Evolutionary conservation across 1,284 basidiomycete species (phyloP).

Genomic region (Gymnopus androsaceus): DNA sequence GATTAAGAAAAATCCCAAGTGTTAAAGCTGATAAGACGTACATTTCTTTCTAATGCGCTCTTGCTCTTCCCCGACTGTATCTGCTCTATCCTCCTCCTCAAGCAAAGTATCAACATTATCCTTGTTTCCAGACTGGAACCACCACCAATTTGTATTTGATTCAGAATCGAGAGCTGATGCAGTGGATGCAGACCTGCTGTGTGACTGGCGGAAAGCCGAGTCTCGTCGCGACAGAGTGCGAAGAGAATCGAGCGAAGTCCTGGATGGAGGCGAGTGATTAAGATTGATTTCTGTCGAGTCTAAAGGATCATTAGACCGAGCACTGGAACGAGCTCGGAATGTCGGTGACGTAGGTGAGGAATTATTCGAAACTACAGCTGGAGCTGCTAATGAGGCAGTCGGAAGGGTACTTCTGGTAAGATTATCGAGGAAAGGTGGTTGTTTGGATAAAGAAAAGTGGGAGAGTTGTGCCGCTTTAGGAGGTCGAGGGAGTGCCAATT

Average conservation of each 20-base stretch:
- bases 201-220: conserved; percentile 29
- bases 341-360: conserved; percentile 19
- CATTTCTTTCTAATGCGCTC: conserved; percentile 69
- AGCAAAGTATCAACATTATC: conserved; percentile 50
- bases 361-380: conserved; percentile 25
- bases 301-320: not conserved
- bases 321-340: conserved; percentile 25
- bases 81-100: conserved; percentile 59
- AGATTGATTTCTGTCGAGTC: conserved; percentile 36
- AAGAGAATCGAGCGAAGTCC: conserved; percentile 64
- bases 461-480: conserved; percentile 48
- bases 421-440: conserved; percentile 60
- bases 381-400: conserved; percentile 55
- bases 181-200: conserved; percentile 30
- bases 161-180: conserved; percentile 22
- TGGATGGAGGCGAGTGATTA: conserved; percentile 39
- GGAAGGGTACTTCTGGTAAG: conserved; percentile 67
- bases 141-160: conserved; percentile 44
- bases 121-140: conserved; percentile 56
- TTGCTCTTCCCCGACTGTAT: conserved; percentile 53
- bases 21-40: conserved; percentile 36
- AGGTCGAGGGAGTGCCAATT: conserved; percentile 38
- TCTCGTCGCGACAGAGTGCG: conserved; percentile 51
- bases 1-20: conserved; percentile 4
- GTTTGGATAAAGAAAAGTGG: conserved; percentile 39